Base-by-base conservation (phyloP, 2,329 filamentous ascomycete genomes). In the Zymoseptoria pseudotritici region DNA sequence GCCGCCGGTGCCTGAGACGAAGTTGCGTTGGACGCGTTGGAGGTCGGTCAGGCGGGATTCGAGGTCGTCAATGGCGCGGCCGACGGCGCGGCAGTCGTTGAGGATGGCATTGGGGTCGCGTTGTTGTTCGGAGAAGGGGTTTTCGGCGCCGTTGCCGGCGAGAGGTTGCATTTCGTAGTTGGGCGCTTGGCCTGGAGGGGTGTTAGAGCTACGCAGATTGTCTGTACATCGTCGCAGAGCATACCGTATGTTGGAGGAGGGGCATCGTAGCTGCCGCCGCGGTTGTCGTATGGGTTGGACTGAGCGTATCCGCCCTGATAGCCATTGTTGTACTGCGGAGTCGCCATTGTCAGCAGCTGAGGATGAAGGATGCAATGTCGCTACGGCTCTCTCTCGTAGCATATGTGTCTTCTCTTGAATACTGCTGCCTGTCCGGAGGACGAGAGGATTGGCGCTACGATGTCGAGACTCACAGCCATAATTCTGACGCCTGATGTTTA, bases 1-100 rank as follows among this genome's bases (percentile, higher is more conserved):
- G 52, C 83, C 83, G 61, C 83, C 80, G 69, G 86, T 88, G 57
- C 85, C 83, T 50, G 84, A 85, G 67, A 86, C 86, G 65, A 96
- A 84, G 36, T 86, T 84, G 63, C 85, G 82, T 71, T 93, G 89
- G 46, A 90, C 80, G 73, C 81, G 82, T 69, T 85, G 84, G 54
- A 96, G 84, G 70, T 88, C 83, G 65, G 85, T 81, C 36, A 95
- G 83, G 68, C 89, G 89, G 63, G 77, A 76, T 70, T 91, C 86
- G 70, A 97, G 84, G 60, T 86, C 80, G 63, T 89, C 83, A 70
- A 97, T 89, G 50, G 86, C 88, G 61, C 83, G 80, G 73, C 91
- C 88, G 72, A 97, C 88, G 53, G 90, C 86, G 61, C 85, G 84
- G 77, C 90, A 94, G 74, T 94, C 88, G 77, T 95, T 90, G 61